Evolutionary conservation across 805 yeast genomes (phyloP), one percentile per base, ranked within the genome.

Genomic region (Metschnikowia bowlesiae): DNA sequence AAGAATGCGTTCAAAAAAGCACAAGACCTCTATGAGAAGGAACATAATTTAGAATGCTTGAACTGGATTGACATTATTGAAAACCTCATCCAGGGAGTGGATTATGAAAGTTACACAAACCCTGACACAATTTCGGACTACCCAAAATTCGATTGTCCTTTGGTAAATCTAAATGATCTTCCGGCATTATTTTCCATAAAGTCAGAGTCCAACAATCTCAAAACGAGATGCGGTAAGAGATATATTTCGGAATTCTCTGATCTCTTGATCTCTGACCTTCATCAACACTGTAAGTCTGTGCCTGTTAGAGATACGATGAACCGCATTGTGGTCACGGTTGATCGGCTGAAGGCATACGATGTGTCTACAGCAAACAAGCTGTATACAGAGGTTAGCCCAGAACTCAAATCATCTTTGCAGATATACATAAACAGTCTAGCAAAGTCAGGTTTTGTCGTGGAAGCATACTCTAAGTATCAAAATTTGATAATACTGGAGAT

Each of bases 401-500:
- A 57, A 0, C 73, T 80, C 41, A 76, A 79, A 54, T 50, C 54
- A 0, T 61, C 68, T n/a, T 62, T 88, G n/a, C 66, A 65, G 7
- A 71, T 67, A 1, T 75, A 73, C 45, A 69, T 89, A 32, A 62
- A 68, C 7, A 86, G 85, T 28, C 71, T 92, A 22, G 71, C 80
- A 8, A 76, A 82, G 56, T 78, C 89, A 41, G 84, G 83, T 26
- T 82, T 80, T 55, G 62, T 89, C 29, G 73, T 79, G 1, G 70
- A 78, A 11, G 87, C 95, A 0, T 83, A 85, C 55, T 72, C 75
- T 37, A 62, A 71, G 3, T 90, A 86, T 63, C 87, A 85, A 58
- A 92, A 84, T 26, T 75, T 74, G 16, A 80, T 87, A n/a, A 71
- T 84, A 10, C 70, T 75, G 1, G 96, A 90, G 57, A 74, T 89